phyloP scores from a whole-genome alignment of 352 stramenopile species.

The Phytophthora quininea region DNA sequence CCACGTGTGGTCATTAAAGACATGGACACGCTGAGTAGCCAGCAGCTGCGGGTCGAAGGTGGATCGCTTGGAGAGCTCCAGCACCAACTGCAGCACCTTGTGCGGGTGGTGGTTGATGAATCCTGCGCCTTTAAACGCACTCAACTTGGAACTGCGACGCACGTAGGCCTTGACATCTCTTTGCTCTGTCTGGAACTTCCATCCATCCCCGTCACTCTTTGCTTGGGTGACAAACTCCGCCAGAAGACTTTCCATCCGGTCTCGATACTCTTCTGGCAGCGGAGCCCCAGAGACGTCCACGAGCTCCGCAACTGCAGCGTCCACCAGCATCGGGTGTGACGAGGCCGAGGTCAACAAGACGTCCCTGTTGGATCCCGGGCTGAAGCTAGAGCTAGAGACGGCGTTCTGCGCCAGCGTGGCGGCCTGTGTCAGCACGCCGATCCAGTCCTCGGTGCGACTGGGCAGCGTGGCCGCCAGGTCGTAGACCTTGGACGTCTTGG shows the following conservation, averaged over 20 bases:
- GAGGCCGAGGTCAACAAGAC: conserved; percentile 33
- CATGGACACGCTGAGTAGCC: conserved; percentile 47
- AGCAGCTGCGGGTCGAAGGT: conserved; percentile 67
- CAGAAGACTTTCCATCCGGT: conserved; percentile 61
- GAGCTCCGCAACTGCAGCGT: conserved; percentile 35
- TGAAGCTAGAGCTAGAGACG: conserved; percentile 17
- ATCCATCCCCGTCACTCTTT: conserved; percentile 53
- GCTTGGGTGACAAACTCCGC: conserved; percentile 64
- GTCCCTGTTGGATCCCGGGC: conserved; percentile 19
- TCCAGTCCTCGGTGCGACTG: conserved; percentile 64
- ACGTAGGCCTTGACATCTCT: conserved; percentile 65
- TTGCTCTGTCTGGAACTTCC: conserved; percentile 67
- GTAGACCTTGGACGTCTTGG: conserved; percentile 71
- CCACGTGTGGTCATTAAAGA: conserved; percentile 77
- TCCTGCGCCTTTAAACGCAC: conserved; percentile 62
- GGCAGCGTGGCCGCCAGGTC: conserved; percentile 65
- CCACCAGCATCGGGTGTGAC: conserved; percentile 33
- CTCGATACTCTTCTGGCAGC: conserved; percentile 42
- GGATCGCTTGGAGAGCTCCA: conserved; percentile 54
- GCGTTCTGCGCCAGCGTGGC: conserved; percentile 30
- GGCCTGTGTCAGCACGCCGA: conserved; percentile 53
- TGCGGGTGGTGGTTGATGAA: conserved; percentile 61
- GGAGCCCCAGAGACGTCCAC: conserved; percentile 38
- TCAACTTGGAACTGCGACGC: conserved; percentile 44
- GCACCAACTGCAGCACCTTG: conserved; percentile 59